A percentile compares a stretch with the other conserved stretches of the same genome.
Conservation (phyloP, 108 stramenopile genomes). For the Epipyxis sp. region DNA sequence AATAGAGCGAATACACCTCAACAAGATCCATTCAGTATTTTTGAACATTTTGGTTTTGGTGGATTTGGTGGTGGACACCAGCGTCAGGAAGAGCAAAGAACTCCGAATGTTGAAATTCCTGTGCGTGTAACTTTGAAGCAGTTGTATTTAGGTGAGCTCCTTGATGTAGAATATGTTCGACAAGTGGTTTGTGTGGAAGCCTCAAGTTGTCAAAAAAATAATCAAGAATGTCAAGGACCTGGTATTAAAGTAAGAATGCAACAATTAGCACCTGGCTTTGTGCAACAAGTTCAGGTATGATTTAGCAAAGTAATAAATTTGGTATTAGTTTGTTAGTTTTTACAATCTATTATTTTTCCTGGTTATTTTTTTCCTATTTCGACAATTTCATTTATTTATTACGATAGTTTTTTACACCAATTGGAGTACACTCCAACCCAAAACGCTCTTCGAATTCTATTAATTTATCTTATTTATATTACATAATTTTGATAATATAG, state of each 20-base stretch:
- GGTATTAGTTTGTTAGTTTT: neutral
- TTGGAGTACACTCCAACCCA: too few species aligned
- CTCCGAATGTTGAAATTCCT: constrained; percentile 87
- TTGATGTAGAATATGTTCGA: constrained; percentile 83
- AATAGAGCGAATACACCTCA: constrained; percentile 19
- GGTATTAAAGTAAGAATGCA: constrained; percentile 43
- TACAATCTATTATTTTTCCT: constrained; percentile 6
- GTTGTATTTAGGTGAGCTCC: constrained; percentile 79
- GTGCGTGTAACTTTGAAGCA: constrained; percentile 81
- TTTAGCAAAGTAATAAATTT: too few species aligned
- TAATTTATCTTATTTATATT: too few species aligned
- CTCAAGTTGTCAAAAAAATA: constrained; percentile 45
- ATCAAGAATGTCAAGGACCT: constrained; percentile 46
- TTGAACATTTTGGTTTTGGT: constrained; percentile 66
- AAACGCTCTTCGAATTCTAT: too few species aligned
- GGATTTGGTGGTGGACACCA: constrained; percentile 63
- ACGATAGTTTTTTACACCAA: too few species aligned
- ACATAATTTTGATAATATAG: neutral
- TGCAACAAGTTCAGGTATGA: constrained; percentile 56
- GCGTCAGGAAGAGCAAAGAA: constrained; percentile 68
- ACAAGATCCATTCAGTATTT: constrained; percentile 25
- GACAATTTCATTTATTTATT: neutral
- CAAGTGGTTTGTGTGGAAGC: constrained; percentile 83
- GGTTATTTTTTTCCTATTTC: neutral
- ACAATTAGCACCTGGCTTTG: constrained; percentile 55